Evolutionary conservation across 1,284 basidiomycete species (phyloP), one percentile per base, ranked within the genome.

Genomic region (Phellinidium pouzarii): DNA sequence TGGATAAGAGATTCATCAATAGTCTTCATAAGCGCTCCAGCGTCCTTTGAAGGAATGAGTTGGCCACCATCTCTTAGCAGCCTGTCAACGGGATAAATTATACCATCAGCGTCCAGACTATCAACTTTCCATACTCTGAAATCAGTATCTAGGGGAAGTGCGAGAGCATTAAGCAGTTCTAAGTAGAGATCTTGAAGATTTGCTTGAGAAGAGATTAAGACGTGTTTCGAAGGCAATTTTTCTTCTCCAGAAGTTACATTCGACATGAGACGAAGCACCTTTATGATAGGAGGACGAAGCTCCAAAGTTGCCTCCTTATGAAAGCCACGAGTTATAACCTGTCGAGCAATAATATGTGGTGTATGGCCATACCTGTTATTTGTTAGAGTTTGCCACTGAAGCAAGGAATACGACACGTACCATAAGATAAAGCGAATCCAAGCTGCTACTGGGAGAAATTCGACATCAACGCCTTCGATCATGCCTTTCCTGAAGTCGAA

Each of bases 271-370:
- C 71, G 66, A 62, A 86, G 77, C 25, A 84, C 76, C 55, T 76
- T 78, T 63, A 94, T 73, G 31, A 73, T 71, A 1, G 85, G 84
- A 14, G 93, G 92, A 51, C 80, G 78, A 47, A 95, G 76, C 67
- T 97, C 93, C 55, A 97, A 71, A n/a, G 72, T 69, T 19, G 74
- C 68, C 54, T 77, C 72, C 59, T 78, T 76, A 36, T 68, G 63
- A 47, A 71, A 68, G 12, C 78, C 87, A 55, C 77, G 74, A 11
- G 73, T 68, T 55, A 92, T 80, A 52, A 92, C 85, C 19, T 74
- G 73, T 49, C 90, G 79, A 27, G 81, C 75, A 44, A 93, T 70
- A 2, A 78, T 69, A 44, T 74, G 69, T 11, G 65, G 66, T 1
- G 78, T 68, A 48, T 71, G 59, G 14, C 89, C 90, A 66, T 92